Evolutionary conservation across 2,329 filamentous ascomycete genomes (phyloP), one percentile per base, ranked within the genome.

Genomic region (Fusarium proliferatum): DNA sequence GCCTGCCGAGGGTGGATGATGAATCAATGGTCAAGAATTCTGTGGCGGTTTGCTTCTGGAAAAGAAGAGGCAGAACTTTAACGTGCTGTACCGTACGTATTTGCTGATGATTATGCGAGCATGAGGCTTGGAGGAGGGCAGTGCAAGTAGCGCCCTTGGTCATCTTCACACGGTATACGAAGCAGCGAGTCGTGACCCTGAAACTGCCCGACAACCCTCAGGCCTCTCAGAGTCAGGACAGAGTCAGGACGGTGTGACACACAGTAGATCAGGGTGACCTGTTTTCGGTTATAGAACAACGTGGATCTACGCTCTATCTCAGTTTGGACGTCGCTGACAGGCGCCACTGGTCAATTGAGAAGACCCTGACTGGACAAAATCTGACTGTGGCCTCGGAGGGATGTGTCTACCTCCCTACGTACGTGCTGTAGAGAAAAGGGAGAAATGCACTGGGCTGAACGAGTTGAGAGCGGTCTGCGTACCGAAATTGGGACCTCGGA

Each of bases 31-130:
- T 59, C 43, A 59, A 61, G 67, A 74, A 55, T 72, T 52, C 34
- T 61, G 71, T 73, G 71, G 71, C 67, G 71, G 71, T 34, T 74
- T 74, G 67, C 67, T 74, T 74, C 71, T 73, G 56, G 71, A 74
- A 72, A 55, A 51, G 48, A 66, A 39, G 52, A 59, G 48, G 39
- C 52, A 52, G 45, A 68, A 52, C 39, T 64, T 51, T 43, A 41
- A 53, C 28, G 49, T 51, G n/a, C 26, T 26, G 43, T 17, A 33
- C n/a, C 21, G 39, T 45, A 67, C 21, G 39, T 45, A 67, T 41
- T 58, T 33, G 42, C 23, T 42, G 66, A 60, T 51, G 67, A 62
- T 46, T 42, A 53, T 58, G 55, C 53, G 34, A 70, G 57, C 63
- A 61, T 26, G 48, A 64, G 64, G 48, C 65, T 68, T 68, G 42